phyloP scores from a whole-genome alignment of 2,329 filamentous ascomycete genomes.

The Neoascochyta sp. region DNA sequence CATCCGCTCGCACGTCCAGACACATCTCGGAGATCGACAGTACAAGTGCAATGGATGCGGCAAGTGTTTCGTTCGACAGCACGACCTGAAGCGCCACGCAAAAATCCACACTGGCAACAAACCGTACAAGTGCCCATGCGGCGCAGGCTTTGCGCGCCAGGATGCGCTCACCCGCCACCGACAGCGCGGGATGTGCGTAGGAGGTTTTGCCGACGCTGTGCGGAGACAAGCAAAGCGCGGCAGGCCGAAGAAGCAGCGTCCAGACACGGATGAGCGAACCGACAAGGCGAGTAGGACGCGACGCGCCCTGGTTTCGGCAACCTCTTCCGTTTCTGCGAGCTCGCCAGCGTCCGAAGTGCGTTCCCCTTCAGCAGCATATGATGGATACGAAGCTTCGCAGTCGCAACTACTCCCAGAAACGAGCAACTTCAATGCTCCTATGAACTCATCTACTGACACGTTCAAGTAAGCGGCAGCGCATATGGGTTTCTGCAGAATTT shows the following conservation, averaged over 20 bases:
- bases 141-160: conserved; percentile 90
- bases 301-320: conserved; percentile 30
- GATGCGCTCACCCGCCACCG: conserved; percentile 92
- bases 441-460: conserved; percentile 29
- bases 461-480: conserved; percentile 32
- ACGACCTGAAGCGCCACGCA: conserved; percentile 93
- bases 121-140: conserved; percentile 90
- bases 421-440: conserved; percentile 26
- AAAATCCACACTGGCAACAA: conserved; percentile 98
- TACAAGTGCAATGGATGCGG: conserved; percentile 90
- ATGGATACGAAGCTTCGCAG: conserved; percentile 22
- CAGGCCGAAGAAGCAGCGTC: conserved; percentile 60
- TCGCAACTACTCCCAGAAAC: conserved; percentile 19
- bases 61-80: conserved; percentile 94
- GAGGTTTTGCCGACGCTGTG: conserved; percentile 79
- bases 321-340: conserved; percentile 33
- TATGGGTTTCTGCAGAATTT: neutral
- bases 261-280: conserved; percentile 56
- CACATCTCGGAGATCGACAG: conserved; percentile 92
- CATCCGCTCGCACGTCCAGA: conserved; percentile 97
- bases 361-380: conserved; percentile 26
- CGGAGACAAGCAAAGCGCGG: conserved; percentile 66
- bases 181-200: conserved; percentile 94
- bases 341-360: conserved; percentile 32
- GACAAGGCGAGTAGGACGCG: conserved; percentile 56